Evolutionary conservation across 192 early-diverging fungal genomes (phyloP).

Genomic region (Cladochytrium replicatum): DNA sequence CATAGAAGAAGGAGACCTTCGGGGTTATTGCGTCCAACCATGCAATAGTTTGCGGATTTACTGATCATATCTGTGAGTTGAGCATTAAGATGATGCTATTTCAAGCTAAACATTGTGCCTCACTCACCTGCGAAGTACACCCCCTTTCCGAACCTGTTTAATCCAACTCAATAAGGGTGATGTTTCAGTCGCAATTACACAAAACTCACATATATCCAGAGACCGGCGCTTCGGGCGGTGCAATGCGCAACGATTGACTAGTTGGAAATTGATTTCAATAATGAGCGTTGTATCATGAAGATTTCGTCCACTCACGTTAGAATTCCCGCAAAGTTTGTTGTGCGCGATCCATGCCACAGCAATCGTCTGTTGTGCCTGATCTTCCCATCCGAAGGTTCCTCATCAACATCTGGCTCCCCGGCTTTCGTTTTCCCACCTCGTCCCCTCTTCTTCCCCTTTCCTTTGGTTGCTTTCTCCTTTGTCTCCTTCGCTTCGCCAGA

Average conservation of each 20-base stretch:
- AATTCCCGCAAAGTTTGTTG: slow-evolving; percentile 71
- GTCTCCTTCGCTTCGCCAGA: no score
- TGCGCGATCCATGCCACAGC: slow-evolving; percentile 70
- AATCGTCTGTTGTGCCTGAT: slow-evolving; percentile 56
- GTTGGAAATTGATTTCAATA: no score
- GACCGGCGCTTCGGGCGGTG: slow-evolving; percentile 64
- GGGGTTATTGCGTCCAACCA: slow-evolving; percentile 13
- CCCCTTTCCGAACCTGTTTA: slow-evolving; percentile 72
- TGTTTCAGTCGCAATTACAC: not conserved
- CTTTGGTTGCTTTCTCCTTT: no score
- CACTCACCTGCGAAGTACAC: slow-evolving; percentile 76
- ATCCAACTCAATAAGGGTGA: slow-evolving; percentile 25
- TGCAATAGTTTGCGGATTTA: slow-evolving; percentile 67
- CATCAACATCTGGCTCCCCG: no score
- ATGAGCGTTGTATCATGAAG: no score
- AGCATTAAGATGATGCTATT: no score
- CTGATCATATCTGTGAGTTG: no score
- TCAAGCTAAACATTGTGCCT: no score
- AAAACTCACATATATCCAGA: slow-evolving; percentile 33
- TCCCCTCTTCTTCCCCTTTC: no score
- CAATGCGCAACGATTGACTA: slow-evolving; percentile 55
- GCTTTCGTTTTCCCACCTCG: no score
- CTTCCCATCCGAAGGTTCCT: no score
- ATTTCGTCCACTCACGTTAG: no score
- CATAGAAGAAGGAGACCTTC: slow-evolving; percentile 61